Evolutionary conservation across 169 alveolate genomes (phyloP).

Genomic region (Fabrea salina): DNA sequence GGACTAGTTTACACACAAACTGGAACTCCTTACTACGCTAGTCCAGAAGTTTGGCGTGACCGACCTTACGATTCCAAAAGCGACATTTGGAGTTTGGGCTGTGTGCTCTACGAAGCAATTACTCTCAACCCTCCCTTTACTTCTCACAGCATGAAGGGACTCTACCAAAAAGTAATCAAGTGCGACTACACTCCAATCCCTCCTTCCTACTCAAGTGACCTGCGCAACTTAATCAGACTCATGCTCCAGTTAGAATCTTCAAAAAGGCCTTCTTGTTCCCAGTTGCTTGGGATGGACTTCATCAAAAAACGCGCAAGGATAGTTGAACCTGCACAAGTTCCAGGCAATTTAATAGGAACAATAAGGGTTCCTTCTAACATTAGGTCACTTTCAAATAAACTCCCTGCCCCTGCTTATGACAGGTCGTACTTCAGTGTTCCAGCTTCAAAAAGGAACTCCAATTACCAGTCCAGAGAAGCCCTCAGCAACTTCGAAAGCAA

Average conservation of each 20-base stretch:
- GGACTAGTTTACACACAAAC: constrained; percentile 73
- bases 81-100: constrained; percentile 85
- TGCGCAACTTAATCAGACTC: constrained; percentile 33
- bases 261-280: constrained; percentile 42
- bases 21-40: constrained; percentile 84
- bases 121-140: constrained; percentile 77
- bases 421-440: too few species aligned
- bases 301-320: too few species aligned
- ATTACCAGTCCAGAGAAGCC: too few species aligned
- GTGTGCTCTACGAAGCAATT: constrained; percentile 76
- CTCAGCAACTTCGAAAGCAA: too few species aligned
- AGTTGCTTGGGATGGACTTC: constrained; percentile 36
- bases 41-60: constrained; percentile 82
- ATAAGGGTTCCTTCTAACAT: too few species aligned
- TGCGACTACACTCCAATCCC: constrained; percentile 71
- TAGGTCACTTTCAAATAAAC: too few species aligned
- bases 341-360: too few species aligned
- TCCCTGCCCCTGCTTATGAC: too few species aligned
- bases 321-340: too few species aligned
- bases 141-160: constrained; percentile 70
- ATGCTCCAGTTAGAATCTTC: constrained; percentile 44
- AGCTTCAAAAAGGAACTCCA: too few species aligned
- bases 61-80: constrained; percentile 74
- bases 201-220: constrained; percentile 56
- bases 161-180: constrained; percentile 65